Evolutionary conservation across 305 asterid genomes (phyloP), one percentile per base, ranked within the genome.

Genomic region (Fraxinus floribunda): DNA sequence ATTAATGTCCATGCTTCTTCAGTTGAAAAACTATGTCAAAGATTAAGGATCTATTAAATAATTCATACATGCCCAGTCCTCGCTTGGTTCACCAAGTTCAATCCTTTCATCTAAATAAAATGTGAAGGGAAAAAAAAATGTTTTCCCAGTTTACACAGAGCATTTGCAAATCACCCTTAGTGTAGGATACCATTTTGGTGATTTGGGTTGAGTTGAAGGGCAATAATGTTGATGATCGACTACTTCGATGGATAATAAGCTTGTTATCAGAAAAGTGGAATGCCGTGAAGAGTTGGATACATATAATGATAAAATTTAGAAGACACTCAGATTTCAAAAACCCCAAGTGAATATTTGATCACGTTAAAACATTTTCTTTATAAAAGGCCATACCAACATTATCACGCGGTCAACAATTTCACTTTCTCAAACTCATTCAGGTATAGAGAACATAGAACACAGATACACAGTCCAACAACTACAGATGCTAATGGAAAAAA

Each of bases 381-480:
- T 52, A 57, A 18, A 6, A 5, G 4, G 68, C 68, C 26, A 18
- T 18, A 57, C 66, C 68, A 18, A 57, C 68, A 57, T 57, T 18
- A 18, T 57, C 68, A 57, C 1, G 4, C 8, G 26, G 66, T 57
- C 66, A 18, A 57, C 26, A 55, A n/a, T 55, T 55, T 55, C 26
- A 6, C 26, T 57, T 55, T 18, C 66, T 57, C 66, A 57, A 57
- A 57, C 66, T 18, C 68, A 57, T 5, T 18, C 29, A 18, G 29
- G 68, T 57, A 57, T 18, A 57, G 68, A 26, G 22, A 44, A 80
- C 73, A 20, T 38, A 24, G 2, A 38, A 39, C 75, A 30, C 49
- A 46, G 13, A 18, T 52, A n/a, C 77, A 78, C 5, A 82, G 76
- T 36, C 77, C 49, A 75, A 76, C 68, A 18, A 11, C 55, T 71